Conservation (phyloP, 1,139 yeast species). For the Magnusiomyces suaveolens region DNA sequence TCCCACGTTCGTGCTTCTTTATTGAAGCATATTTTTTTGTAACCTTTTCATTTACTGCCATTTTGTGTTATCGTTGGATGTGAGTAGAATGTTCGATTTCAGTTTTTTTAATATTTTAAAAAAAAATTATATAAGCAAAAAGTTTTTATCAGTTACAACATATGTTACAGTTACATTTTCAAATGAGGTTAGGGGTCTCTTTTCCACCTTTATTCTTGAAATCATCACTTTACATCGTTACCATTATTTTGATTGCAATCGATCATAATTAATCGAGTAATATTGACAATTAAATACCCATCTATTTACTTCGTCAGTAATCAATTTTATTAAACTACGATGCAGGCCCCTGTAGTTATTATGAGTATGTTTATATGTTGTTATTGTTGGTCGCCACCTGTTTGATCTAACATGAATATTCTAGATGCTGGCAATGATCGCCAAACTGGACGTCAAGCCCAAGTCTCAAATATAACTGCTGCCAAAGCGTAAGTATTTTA, state of each 20-base stretch:
- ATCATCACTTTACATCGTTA: background rate
- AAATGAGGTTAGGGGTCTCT: background rate
- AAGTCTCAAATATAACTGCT: slow-evolving; percentile 91
- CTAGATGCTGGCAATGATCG: slow-evolving; percentile 77
- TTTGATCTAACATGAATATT: background rate
- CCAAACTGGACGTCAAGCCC: slow-evolving; percentile 96
- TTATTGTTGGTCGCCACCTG: background rate
- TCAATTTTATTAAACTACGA: slow-evolving; percentile 17
- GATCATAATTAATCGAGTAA: background rate
- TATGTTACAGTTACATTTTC: background rate
- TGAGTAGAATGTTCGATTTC: no score
- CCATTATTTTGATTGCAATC: no score
- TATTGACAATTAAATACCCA: background rate
- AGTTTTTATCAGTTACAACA: background rate
- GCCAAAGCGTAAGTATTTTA: slow-evolving; percentile 60
- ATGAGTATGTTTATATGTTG: slow-evolving; percentile 36
- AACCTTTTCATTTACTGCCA: background rate
- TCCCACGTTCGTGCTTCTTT: slow-evolving; percentile 2
- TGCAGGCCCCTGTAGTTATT: slow-evolving; percentile 64
- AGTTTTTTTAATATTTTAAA: background rate
- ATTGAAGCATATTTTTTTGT: background rate
- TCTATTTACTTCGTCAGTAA: background rate
- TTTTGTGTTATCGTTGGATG: background rate
- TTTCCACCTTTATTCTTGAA: background rate
- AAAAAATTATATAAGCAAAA: background rate